Evolutionary conservation across 1,139 yeast species (phyloP), one percentile per base, ranked within the genome.

Genomic region (Fermentozyma sake): DNA sequence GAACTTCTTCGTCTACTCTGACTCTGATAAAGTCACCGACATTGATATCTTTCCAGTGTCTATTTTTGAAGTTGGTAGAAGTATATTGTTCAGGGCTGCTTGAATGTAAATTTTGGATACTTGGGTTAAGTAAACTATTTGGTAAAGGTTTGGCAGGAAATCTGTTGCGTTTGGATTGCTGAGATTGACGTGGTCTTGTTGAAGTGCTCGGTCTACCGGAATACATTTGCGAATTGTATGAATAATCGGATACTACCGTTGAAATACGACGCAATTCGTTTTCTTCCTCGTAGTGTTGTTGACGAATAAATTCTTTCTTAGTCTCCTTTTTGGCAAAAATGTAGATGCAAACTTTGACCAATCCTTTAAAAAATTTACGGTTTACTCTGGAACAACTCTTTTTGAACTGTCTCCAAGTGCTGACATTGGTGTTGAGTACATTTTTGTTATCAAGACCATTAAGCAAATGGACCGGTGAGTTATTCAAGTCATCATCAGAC

Each of bases 21-120:
- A 91, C 71, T 43, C 96, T 74, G 25, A 91, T 76, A 41, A 87
- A 70, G 48, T 89, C 96, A 36, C 98, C 98, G 16, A 89, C 96
- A 32, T 70, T 68, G 23, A 89, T 81, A 47, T 77, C 84, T 55
- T 91, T 91, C 98, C 98, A 91, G 45, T 68, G 76, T 34, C 76
- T 76, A 38, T 76, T 80, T 30, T 70, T 71, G 61, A 89, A 89
- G 29, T 62, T 61, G 8, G 71, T 51, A 48, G 30, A 20, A 11
- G 26, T 24, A 12, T 33, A 24, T 3, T 34, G 11, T 14, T 20
- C 38, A 19, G 21, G 21, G 10, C 37, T 35, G 3, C 37, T 38
- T n/a, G 45, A 38, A 20, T 53, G 40, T 22, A 44, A 42, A 4
- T 39, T 29, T 25, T 48, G 52, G 17, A 57, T 36, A 2, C 31